These are phyloP conservation scores for Suillus paluster DNA, from an alignment of 768 basidiomycete genomes.

Conservation along the genomic window DNA sequence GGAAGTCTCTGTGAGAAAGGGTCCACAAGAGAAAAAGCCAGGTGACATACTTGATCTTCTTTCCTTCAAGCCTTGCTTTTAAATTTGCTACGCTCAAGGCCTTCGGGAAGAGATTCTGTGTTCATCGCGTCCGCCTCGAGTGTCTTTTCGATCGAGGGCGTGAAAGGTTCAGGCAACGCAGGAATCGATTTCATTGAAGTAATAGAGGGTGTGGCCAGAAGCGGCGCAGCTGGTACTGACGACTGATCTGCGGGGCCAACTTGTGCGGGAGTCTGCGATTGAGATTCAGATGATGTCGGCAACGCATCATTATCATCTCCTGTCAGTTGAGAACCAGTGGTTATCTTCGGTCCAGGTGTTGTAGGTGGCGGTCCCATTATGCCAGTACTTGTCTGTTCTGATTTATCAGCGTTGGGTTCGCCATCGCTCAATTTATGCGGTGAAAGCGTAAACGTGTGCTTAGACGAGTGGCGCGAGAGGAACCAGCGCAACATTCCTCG, in stretches of 20 bases:
- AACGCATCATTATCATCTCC: slow-evolving; percentile 31
- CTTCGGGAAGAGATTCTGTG: slow-evolving; percentile 54
- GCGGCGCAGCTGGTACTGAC: slow-evolving; percentile 37
- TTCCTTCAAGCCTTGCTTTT: slow-evolving; percentile 64
- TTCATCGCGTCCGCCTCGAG: slow-evolving; percentile 44
- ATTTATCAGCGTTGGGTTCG: slow-evolving; percentile 10
- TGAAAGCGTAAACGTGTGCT: slow-evolving; percentile 51
- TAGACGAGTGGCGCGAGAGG: slow-evolving; percentile 60
- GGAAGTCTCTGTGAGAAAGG: slow-evolving; percentile 16
- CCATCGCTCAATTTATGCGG: slow-evolving; percentile 48
- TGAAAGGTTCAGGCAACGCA: slow-evolving; percentile 59
- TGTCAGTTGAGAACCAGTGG: not conserved
- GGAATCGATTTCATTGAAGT: slow-evolving; percentile 22
- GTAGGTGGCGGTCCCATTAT: slow-evolving; percentile 2
- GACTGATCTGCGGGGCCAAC: slow-evolving; percentile 33
- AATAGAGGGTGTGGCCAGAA: slow-evolving; percentile 30
- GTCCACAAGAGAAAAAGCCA: slow-evolving; percentile 8
- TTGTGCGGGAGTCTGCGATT: slow-evolving; percentile 8
- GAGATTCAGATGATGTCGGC: slow-evolving; percentile 30
- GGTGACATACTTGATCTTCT: slow-evolving; percentile 68
- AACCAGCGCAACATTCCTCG: slow-evolving; percentile 73
- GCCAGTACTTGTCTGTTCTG: not conserved
- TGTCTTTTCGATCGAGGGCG: slow-evolving; percentile 67
- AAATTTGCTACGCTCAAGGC: slow-evolving; percentile 59
- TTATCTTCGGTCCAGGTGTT: slow-evolving; percentile 9